phyloP scores from a whole-genome alignment of 2,329 filamentous ascomycete genomes.

The Tolypocladium ovalisporum region DNA sequence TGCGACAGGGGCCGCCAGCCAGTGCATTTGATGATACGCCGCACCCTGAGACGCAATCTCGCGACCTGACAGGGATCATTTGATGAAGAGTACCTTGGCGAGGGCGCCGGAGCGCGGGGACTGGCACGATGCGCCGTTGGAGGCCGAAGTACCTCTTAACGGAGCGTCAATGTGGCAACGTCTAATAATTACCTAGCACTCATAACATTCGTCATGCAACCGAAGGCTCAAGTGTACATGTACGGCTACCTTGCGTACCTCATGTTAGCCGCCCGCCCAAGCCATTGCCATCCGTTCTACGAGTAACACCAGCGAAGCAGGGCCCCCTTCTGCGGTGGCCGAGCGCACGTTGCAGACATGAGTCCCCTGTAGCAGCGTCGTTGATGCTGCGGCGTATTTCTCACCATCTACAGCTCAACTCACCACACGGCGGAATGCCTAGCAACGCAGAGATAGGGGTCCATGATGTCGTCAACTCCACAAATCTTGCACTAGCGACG shows the following conservation, averaged over 20 bases:
- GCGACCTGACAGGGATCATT: background rate
- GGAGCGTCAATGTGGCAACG: background rate
- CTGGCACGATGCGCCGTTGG: background rate
- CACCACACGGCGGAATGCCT: background rate
- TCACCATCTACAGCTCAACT: background rate
- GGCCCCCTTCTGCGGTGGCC: background rate
- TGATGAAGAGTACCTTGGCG: conserved; percentile 1
- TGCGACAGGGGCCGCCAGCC: background rate
- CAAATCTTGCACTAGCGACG: background rate
- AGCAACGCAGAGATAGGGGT: background rate
- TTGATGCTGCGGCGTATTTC: background rate
- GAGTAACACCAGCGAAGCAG: too few species aligned
- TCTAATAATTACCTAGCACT: background rate
- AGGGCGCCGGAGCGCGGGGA: background rate
- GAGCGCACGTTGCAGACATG: too few species aligned
- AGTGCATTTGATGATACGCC: conserved; percentile 4
- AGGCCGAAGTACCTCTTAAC: background rate
- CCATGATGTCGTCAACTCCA: background rate
- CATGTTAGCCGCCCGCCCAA: background rate
- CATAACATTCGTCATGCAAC: background rate
- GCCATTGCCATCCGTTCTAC: background rate
- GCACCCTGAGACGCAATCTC: background rate
- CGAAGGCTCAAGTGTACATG: background rate
- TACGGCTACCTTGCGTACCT: too few species aligned
- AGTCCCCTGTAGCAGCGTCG: background rate